Percentiles rank a stretch among this genome's conserved stretches.
phyloP scores from a whole-genome alignment of 208 protist genomes.

The Herpetomonas samuelpessoai region DNA sequence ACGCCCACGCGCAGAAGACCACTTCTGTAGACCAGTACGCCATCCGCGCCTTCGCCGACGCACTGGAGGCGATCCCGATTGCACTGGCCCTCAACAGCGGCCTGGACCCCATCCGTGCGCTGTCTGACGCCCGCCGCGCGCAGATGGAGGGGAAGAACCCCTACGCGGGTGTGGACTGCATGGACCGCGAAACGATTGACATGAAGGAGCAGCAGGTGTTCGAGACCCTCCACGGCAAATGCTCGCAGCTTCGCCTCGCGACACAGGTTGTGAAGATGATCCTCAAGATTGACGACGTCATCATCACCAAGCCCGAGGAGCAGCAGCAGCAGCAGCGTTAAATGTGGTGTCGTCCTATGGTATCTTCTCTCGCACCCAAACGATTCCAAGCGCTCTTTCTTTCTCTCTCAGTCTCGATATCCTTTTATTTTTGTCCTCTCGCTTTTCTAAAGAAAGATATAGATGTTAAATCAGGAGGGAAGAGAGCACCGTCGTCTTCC shows the following conservation, averaged over 20 bases:
- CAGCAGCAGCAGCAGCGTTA: constrained; percentile 43
- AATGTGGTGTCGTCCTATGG: too few relatives aligned
- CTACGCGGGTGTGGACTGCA: constrained; percentile 98
- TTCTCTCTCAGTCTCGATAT: neutral
- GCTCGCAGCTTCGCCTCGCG: constrained; percentile 98
- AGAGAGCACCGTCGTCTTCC: too few relatives aligned
- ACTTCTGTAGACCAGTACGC: constrained; percentile 98
- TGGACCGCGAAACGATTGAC: constrained; percentile 93
- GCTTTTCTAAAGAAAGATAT: too few relatives aligned
- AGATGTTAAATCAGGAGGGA: too few relatives aligned
- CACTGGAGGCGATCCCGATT: constrained; percentile 98
- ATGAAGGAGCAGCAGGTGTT: constrained; percentile 99
- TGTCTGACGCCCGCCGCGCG: constrained; percentile 95
- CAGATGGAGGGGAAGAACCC: constrained; percentile 96
- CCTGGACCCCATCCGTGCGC: constrained; percentile 95
- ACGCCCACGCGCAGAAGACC: constrained; percentile 90
- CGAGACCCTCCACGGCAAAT: constrained; percentile 99
- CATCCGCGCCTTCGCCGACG: constrained; percentile 99
- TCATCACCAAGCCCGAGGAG: constrained; percentile 87
- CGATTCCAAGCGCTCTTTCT: too few relatives aligned
- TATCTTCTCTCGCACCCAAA: too few relatives aligned
- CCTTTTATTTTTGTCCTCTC: neutral
- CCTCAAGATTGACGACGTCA: constrained; percentile 99
- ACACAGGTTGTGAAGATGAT: constrained; percentile 99
- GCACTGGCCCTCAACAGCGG: constrained; percentile 99